Conservation (phyloP, 768 basidiomycete species). For the Suillus discolor region DNA sequence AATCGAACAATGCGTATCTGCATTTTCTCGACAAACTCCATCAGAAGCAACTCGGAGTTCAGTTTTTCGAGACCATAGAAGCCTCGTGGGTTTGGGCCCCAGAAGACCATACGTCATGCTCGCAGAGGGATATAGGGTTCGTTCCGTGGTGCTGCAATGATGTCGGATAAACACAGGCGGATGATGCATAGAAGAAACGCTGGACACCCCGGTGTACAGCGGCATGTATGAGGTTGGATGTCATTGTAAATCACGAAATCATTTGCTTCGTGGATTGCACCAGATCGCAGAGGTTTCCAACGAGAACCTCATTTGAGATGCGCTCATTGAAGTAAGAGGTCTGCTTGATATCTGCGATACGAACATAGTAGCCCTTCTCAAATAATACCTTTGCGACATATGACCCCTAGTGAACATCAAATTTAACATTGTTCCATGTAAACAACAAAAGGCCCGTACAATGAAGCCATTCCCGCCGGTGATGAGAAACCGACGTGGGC, state of each 20-base stretch:
- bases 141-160: slow-evolving; percentile 36
- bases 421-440: slow-evolving; percentile 6
- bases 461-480: slow-evolving; percentile 59
- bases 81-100: slow-evolving; percentile 47
- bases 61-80: slow-evolving; percentile 65
- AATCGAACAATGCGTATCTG: slow-evolving; percentile 53
- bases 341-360: slow-evolving; percentile 44
- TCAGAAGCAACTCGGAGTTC: slow-evolving; percentile 47
- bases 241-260: slow-evolving; percentile 54
- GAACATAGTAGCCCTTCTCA: slow-evolving; percentile 36
- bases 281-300: slow-evolving; percentile 53
- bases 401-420: slow-evolving; percentile 42
- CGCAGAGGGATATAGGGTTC: slow-evolving; percentile 46
- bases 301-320: slow-evolving; percentile 38
- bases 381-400: slow-evolving; percentile 47
- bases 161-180: slow-evolving; percentile 60
- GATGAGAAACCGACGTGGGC: slow-evolving; percentile 35
- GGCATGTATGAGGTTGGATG: slow-evolving; percentile 46
- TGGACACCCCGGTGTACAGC: slow-evolving; percentile 40
- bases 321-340: slow-evolving; percentile 23
- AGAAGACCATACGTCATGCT: slow-evolving; percentile 45
- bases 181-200: slow-evolving; percentile 56
- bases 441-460: slow-evolving; percentile 31
- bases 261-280: slow-evolving; percentile 55
- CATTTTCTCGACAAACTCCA: slow-evolving; percentile 33